Percentiles rank a stretch among this genome's conserved stretches.
phyloP scores from a whole-genome alignment of 75 land plant genomes.

The Pinus taeda region DNA sequence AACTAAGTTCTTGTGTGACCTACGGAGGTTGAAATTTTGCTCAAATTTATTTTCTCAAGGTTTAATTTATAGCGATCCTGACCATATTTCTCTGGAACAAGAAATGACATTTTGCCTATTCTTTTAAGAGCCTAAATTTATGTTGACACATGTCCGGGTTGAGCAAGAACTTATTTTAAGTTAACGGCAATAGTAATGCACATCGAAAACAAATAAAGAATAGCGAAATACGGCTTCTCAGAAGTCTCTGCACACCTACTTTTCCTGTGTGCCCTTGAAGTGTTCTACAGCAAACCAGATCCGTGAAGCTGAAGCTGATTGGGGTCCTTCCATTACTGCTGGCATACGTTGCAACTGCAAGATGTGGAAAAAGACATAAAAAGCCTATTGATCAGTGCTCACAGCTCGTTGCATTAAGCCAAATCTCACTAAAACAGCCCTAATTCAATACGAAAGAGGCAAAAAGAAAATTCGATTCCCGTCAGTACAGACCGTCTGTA shows the following conservation, averaged over 20 bases:
- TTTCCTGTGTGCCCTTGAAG: slow-evolving; percentile 86
- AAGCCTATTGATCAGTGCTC: neutral
- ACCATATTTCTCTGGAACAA: too few relatives aligned
- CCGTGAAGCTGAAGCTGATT: slow-evolving; percentile 51
- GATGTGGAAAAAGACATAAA: neutral
- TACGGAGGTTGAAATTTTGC: too few relatives aligned
- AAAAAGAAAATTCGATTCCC: slow-evolving; percentile 2
- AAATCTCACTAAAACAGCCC: slow-evolving; percentile 6
- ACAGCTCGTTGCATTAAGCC: neutral
- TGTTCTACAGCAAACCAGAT: slow-evolving; percentile 77
- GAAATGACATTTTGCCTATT: too few relatives aligned
- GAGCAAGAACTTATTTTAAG: too few relatives aligned
- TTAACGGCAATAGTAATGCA: too few relatives aligned
- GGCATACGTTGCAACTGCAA: slow-evolving; percentile 59
- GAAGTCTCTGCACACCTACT: slow-evolving; percentile 20
- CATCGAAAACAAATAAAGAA: too few relatives aligned
- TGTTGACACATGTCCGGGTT: too few relatives aligned
- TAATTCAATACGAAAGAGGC: neutral
- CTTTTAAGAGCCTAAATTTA: too few relatives aligned
- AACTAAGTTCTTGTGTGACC: too few relatives aligned
- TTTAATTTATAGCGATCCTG: too few relatives aligned
- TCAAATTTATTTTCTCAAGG: too few relatives aligned
- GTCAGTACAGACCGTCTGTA: slow-evolving; percentile 39
- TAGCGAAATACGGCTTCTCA: too few relatives aligned
- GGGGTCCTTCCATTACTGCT: slow-evolving; percentile 37